Percentiles rank a stretch among this genome's conserved stretches.
Conservation (phyloP, 495 filamentous ascomycete species). For the Xylaria nigripes region DNA sequence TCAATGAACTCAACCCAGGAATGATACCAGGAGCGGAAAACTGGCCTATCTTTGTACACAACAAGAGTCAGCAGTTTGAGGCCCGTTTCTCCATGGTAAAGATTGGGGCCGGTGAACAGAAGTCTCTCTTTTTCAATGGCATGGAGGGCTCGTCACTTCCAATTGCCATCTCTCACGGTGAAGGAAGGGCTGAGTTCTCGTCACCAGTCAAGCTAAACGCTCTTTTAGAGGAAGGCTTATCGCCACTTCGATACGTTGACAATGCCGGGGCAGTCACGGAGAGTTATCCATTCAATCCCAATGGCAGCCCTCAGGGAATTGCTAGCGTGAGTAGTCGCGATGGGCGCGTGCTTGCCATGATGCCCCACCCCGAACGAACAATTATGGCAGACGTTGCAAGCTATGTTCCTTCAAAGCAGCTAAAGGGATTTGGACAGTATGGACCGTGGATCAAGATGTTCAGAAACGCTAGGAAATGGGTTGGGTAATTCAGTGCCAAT, state of each 20-base stretch:
- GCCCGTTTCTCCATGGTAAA: slow-evolving; percentile 83
- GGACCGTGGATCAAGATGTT: slow-evolving; percentile 84
- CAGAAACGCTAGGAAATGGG: slow-evolving; percentile 75
- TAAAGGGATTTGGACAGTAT: slow-evolving; percentile 72
- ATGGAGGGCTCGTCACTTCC: slow-evolving; percentile 81
- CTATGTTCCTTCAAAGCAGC: slow-evolving; percentile 55
- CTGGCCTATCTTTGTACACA: slow-evolving; percentile 86
- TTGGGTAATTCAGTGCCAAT: slow-evolving; percentile 43
- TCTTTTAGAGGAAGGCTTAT: slow-evolving; percentile 52
- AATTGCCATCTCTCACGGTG: slow-evolving; percentile 85
- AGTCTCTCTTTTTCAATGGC: slow-evolving; percentile 82
- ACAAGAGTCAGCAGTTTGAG: slow-evolving; percentile 87
- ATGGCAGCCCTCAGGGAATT: slow-evolving; percentile 81
- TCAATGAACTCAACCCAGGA: slow-evolving; percentile 52
- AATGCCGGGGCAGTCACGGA: slow-evolving; percentile 67
- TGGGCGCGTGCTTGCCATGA: slow-evolving; percentile 84
- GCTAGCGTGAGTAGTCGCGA: slow-evolving; percentile 72
- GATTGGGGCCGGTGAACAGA: slow-evolving; percentile 51
- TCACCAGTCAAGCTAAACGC: slow-evolving; percentile 43
- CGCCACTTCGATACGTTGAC: slow-evolving; percentile 75
- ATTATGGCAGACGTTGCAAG: slow-evolving; percentile 73
- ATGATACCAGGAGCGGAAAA: slow-evolving; percentile 69
- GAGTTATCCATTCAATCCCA: slow-evolving; percentile 86
- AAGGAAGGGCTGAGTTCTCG: slow-evolving; percentile 75
- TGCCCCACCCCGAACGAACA: slow-evolving; percentile 96